Evolutionary conservation across 495 filamentous ascomycete species (phyloP).

Genomic region (Emericellopsis terricola): DNA sequence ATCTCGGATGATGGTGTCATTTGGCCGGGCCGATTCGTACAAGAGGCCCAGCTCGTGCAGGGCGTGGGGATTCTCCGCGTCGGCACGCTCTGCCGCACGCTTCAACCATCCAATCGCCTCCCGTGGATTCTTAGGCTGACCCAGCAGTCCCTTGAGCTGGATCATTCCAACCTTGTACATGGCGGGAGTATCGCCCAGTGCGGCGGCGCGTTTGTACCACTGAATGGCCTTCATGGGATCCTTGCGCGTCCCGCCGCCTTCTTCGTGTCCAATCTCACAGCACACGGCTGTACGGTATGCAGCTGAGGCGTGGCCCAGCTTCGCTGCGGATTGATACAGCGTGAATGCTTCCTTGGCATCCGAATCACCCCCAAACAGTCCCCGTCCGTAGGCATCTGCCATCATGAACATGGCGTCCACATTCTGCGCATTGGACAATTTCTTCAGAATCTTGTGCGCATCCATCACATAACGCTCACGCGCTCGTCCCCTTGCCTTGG

Average conservation of each 20-base stretch:
- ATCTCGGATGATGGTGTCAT: constrained; percentile 60
- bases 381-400: constrained; percentile 76
- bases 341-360: constrained; percentile 83
- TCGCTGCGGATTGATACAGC: constrained; percentile 87
- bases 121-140: constrained; percentile 63
- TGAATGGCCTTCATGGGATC: constrained; percentile 89
- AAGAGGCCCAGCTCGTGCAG: constrained; percentile 81
- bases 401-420: constrained; percentile 86
- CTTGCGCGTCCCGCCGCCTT: constrained; percentile 77
- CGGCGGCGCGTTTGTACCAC: constrained; percentile 90
- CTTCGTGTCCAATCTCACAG: constrained; percentile 90
- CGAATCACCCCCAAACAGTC: constrained; percentile 35
- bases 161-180: constrained; percentile 99
- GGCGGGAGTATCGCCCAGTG: constrained; percentile 74
- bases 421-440: constrained; percentile 45
- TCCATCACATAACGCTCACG: constrained; percentile 74
- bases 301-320: constrained; percentile 63
- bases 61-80: constrained; percentile 83
- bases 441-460: constrained; percentile 79
- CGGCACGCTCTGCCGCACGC: constrained; percentile 75
- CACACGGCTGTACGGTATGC: constrained; percentile 94
- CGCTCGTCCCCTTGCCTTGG: constrained; percentile 52
- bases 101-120: constrained; percentile 87
- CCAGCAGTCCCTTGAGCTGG: constrained; percentile 79
- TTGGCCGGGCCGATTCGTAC: constrained; percentile 51